phyloP scores from a whole-genome alignment of 2,329 filamentous ascomycete species.

The Myriosclerotinia curreyana region DNA sequence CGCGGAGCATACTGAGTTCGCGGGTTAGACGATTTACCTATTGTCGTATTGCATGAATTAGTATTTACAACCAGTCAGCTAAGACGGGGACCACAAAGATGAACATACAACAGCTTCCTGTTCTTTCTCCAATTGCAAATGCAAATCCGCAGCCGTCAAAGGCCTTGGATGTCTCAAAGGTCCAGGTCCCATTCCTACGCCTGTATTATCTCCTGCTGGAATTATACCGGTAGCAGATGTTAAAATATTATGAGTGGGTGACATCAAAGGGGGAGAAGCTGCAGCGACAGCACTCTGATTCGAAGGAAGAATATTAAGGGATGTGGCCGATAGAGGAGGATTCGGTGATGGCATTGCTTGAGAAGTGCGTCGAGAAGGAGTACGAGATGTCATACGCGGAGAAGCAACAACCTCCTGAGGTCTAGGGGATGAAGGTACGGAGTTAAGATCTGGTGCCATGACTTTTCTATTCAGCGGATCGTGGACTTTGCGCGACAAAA shows the following conservation, averaged over 20 bases:
- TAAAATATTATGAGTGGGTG: slow-evolving; percentile 29
- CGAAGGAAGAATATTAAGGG: slow-evolving; percentile 56
- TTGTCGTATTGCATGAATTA: slow-evolving; percentile 11
- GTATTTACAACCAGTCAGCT: neutral
- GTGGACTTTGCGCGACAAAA: neutral
- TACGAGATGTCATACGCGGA: slow-evolving; percentile 33
- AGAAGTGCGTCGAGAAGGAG: slow-evolving; percentile 35
- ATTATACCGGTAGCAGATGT: slow-evolving; percentile 15
- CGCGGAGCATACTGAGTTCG: slow-evolving; percentile 79
- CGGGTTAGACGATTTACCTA: slow-evolving; percentile 91
- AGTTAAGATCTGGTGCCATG: slow-evolving; percentile 41
- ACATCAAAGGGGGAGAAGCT: slow-evolving; percentile 31
- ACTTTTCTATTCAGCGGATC: neutral
- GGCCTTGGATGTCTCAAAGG: slow-evolving; percentile 84
- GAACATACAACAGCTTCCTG: slow-evolving; percentile 84
- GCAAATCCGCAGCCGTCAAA: slow-evolving; percentile 83
- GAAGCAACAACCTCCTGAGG: slow-evolving; percentile 30
- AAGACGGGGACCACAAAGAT: neutral
- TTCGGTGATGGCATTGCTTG: slow-evolving; percentile 33
- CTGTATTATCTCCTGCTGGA: slow-evolving; percentile 42
- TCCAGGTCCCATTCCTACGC: slow-evolving; percentile 57
- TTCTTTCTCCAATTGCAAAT: slow-evolving; percentile 88
- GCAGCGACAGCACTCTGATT: slow-evolving; percentile 37
- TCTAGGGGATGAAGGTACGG: slow-evolving; percentile 38
- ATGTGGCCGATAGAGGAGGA: slow-evolving; percentile 71